Evolutionary conservation across 2,329 filamentous ascomycete genomes (phyloP).

Genomic region (Cordyceps cateniannulata): DNA sequence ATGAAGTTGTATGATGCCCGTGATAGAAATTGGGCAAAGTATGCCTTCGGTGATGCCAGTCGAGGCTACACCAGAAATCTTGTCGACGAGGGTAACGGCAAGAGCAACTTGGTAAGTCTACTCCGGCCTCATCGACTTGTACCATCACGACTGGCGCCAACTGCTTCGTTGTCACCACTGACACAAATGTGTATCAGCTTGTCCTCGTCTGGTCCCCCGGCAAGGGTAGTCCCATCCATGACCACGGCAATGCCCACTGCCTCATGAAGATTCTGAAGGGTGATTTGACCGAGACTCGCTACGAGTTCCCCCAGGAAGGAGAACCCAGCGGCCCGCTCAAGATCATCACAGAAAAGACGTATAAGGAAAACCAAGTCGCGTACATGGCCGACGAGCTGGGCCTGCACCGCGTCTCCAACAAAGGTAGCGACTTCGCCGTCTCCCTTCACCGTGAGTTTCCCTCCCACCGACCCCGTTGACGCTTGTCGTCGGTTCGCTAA

Average conservation of each 20-base stretch:
- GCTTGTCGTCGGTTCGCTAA: conserved; percentile 26
- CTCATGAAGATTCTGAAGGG: conserved; percentile 86
- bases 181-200: conserved; percentile 44
- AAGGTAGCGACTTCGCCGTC: conserved; percentile 68
- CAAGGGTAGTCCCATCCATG: conserved; percentile 78
- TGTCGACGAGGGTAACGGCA: conserved; percentile 81
- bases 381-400: conserved; percentile 92
- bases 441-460: conserved; percentile 65
- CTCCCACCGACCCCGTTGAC: conserved; percentile 17
- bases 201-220: conserved; percentile 86
- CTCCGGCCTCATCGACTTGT: background rate
- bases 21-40: conserved; percentile 64
- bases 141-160: background rate
- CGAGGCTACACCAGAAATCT: conserved; percentile 80
- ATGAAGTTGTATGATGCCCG: conserved; percentile 71
- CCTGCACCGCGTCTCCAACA: conserved; percentile 76
- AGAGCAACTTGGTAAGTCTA: conserved; percentile 60
- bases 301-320: conserved; percentile 56
- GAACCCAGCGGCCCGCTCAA: conserved; percentile 49
- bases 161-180: background rate
- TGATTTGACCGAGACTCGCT: conserved; percentile 72
- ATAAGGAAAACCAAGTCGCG: conserved; percentile 66
- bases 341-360: conserved; percentile 60
- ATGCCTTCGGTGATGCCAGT: conserved; percentile 64
- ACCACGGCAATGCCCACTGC: conserved; percentile 84